Evolutionary conservation across 768 basidiomycete genomes (phyloP), one percentile per base, ranked within the genome.

Genomic region (Pholiota conissans): DNA sequence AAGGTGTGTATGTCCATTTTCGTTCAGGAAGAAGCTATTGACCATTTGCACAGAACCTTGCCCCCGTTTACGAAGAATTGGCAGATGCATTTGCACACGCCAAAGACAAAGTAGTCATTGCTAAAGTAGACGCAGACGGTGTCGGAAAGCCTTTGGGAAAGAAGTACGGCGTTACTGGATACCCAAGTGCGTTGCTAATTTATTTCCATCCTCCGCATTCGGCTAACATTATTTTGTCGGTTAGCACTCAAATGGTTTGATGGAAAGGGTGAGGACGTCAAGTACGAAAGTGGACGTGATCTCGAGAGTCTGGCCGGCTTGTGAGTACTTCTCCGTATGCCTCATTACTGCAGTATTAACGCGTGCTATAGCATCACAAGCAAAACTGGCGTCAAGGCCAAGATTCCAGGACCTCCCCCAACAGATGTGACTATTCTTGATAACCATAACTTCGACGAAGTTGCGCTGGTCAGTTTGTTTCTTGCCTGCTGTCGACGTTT

Each of bases 121-220:
- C 93, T 52, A 96, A 96, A 68, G 87, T 95, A 10, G 94, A 98
- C 63, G 94, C 94, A 1, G 95, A 98, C 67, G 93, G 93, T 49
- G 87, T 69, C 39, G 95, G 94, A 49, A 87, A 85, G 64, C 78
- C 86, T 2, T 67, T 94, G 39, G 95, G 91, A 56, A 72, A 83
- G 63, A 85, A 87, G 73, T 93, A 85, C 67, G 93, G 83, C 11
- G 89, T 96, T 20, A 84, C 79, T 11, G 93, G 93, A 29, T 96
- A 81, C 76, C 94, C 94, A 14, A 96, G 93, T 95, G 58, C 66
- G 91, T 83, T 46, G 9, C 13, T 6, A 13, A 53, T 46, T 27
- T 47, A 6, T 24, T 55, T 13, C n/a, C 24, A 18, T 9, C 16
- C 20, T 28, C 29, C 37, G 2, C 20, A 39, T 28, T 39, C 20